Percentiles rank a stretch among this genome's conserved stretches.
phyloP scores from a whole-genome alignment of 1,284 basidiomycete species.

The Sporisorium sorghi region DNA sequence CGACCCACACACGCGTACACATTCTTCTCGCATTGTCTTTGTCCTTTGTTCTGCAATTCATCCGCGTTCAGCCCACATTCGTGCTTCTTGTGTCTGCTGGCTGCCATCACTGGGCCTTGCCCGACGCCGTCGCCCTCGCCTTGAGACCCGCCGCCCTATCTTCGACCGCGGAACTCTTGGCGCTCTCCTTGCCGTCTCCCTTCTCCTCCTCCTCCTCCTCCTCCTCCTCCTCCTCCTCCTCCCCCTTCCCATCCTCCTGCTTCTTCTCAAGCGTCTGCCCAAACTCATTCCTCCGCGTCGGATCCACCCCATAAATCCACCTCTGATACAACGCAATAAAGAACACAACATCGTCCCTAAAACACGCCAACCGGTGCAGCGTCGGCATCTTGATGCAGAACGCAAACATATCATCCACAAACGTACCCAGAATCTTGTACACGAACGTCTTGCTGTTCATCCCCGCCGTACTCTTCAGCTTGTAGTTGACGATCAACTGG shows the following conservation, averaged over 20 bases:
- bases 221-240: constrained; percentile 11
- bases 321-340: constrained; percentile 73
- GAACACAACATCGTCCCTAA: constrained; percentile 72
- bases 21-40: not conserved
- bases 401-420: constrained; percentile 82
- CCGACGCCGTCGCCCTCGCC: constrained; percentile 1
- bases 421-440: constrained; percentile 87
- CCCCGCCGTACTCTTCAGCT: constrained; percentile 84
- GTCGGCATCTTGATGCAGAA: constrained; percentile 97
- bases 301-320: constrained; percentile 95
- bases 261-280: constrained; percentile 74
- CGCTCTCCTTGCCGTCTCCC: constrained; percentile 1
- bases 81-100: not conserved
- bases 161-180: constrained; percentile 23
- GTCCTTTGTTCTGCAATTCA: not conserved
- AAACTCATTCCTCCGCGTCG: constrained; percentile 92
- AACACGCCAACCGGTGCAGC: constrained; percentile 87
- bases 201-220: constrained; percentile 14
- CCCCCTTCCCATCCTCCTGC: constrained; percentile 9
- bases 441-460: constrained; percentile 98
- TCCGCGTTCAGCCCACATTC: not conserved
- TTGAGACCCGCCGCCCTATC: constrained; percentile 30
- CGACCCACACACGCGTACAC: no score
- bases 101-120: not conserved
- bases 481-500: constrained; percentile 78